These are phyloP conservation scores for Phylloporus scabripes DNA, from an alignment of 768 basidiomycete species.

Conservation along the genomic window DNA sequence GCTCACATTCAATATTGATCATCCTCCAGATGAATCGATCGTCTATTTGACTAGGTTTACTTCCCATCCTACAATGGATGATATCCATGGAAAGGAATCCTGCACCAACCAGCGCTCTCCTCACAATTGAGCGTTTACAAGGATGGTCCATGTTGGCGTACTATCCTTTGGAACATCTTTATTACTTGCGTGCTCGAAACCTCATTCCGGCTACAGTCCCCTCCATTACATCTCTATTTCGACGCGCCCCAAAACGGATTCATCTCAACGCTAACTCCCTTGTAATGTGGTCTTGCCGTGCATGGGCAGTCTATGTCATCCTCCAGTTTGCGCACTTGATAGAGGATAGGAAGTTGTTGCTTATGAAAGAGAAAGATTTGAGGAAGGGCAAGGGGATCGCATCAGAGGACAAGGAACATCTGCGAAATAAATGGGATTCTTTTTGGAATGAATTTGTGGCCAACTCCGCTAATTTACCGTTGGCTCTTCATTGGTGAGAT, in stretches of 20 bases:
- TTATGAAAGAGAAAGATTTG: slow-evolving; percentile 48
- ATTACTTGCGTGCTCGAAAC: slow-evolving; percentile 56
- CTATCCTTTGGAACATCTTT: slow-evolving; percentile 75
- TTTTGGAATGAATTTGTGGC: slow-evolving; percentile 67
- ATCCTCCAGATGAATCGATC: not conserved
- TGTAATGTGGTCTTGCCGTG: slow-evolving; percentile 68
- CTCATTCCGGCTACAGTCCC: slow-evolving; percentile 55
- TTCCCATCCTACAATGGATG: slow-evolving; percentile 78
- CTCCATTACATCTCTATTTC: slow-evolving; percentile 39
- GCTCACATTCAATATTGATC: not conserved
- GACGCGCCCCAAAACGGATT: slow-evolving; percentile 38
- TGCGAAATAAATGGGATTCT: slow-evolving; percentile 56
- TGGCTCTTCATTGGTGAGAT: slow-evolving; percentile 78
- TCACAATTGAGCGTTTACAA: slow-evolving; percentile 75
- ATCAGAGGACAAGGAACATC: slow-evolving; percentile 50
- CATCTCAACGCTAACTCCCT: slow-evolving; percentile 44
- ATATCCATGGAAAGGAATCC: slow-evolving; percentile 67
- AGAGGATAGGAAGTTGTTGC: slow-evolving; percentile 60
- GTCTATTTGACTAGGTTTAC: slow-evolving; percentile 45
- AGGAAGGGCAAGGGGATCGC: slow-evolving; percentile 52
- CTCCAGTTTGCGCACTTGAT: slow-evolving; percentile 71
- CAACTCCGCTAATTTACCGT: slow-evolving; percentile 73
- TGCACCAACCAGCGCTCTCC: slow-evolving; percentile 62
- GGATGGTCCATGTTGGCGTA: slow-evolving; percentile 69
- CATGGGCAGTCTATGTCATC: slow-evolving; percentile 75